Evolutionary conservation across 495 filamentous ascomycete genomes (phyloP), one percentile per base, ranked within the genome.

Genomic region (Paragyromitra xinjiangensis): DNA sequence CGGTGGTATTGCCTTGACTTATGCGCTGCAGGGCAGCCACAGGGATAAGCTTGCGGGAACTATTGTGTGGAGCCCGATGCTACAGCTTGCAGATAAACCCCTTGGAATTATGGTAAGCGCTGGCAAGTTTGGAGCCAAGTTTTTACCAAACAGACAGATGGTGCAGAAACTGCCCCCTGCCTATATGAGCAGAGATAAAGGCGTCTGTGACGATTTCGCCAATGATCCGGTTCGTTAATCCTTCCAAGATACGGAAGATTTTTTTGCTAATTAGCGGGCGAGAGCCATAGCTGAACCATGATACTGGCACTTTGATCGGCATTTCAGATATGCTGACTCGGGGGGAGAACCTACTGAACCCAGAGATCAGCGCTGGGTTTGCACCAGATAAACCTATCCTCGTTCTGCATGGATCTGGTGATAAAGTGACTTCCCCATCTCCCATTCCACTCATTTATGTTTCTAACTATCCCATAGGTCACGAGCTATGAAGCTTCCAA

Each of bases 291-390:
- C 29, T 77, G 37, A 73, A 73, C 51, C 93, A 96, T 84, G 86
- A 93, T 80, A 92, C 88, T 0, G 94, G 93, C 12, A 97, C 94
- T 50, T 83, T 96, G 22, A 90, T 92, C 81, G 92, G 91, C 1
- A 80, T 96, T 39, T 85, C 90, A 2, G 90, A 89, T 0, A 89
- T 97, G 90, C 82, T 97, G 78, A 91, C 93, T 75, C 88, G 94
- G 16, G 92, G 86, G 45, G 85, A 83, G 79, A 85, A 64, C 69
- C 72, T 71, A 81, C 83, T 39, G 81, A 80, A 61, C 61, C 75
- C 19, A 76, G 83, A 65, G 79, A 83, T 81, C 75, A 82, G 70
- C 82, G 81, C 22, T 80, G 83, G 69, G 77, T 83, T 77, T 73
- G 29, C 64, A 24, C 45, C 53, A 8, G 80, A 78, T 6, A 72